Evolutionary conservation across 108 stramenopile genomes (phyloP), one percentile per base, ranked within the genome.

Genomic region (Stephanodiscus triporus): DNA sequence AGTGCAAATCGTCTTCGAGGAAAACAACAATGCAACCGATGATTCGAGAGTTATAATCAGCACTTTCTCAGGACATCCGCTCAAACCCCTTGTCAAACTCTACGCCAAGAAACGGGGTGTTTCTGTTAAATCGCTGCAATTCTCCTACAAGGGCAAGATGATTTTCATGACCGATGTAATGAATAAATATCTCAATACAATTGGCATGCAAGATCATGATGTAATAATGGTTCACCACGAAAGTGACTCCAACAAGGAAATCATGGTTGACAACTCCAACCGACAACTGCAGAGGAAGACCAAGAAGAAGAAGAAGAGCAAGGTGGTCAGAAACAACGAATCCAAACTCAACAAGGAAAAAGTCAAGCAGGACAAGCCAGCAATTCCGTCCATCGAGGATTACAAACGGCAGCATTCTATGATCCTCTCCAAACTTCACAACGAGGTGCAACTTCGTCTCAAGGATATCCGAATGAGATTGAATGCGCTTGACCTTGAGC

Each of bases 401-500:
- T 50, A 50, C 49, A 50, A 50, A 9, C 2, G 17, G 20, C 4
- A 4, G 49, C 49, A 50, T 50, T 50, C 49, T 4, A 50, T 50
- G 49, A 50, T n/a, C n/a, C n/a, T n/a, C n/a, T n/a, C n/a, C n/a
- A n/a, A n/a, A n/a, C n/a, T n/a, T n/a, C n/a, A n/a, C n/a, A n/a
- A n/a, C n/a, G n/a, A n/a, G n/a, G n/a, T n/a, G n/a, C n/a, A n/a
- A n/a, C n/a, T n/a, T n/a, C n/a, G n/a, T n/a, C n/a, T n/a, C n/a
- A n/a, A n/a, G n/a, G n/a, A n/a, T n/a, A n/a, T n/a, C n/a, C n/a
- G 73, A 1, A 49, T 49, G 32, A 61, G 48, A 34, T 48, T 74
- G 17, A 74, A 65, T 56, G 62, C 49, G 6, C 56, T 65, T 48
- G 27, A 16, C 32, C 53, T 74, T 34, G 64, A 74, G 38, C 63